phyloP scores from a whole-genome alignment of 768 basidiomycete genomes.

The Boletales sp. region DNA sequence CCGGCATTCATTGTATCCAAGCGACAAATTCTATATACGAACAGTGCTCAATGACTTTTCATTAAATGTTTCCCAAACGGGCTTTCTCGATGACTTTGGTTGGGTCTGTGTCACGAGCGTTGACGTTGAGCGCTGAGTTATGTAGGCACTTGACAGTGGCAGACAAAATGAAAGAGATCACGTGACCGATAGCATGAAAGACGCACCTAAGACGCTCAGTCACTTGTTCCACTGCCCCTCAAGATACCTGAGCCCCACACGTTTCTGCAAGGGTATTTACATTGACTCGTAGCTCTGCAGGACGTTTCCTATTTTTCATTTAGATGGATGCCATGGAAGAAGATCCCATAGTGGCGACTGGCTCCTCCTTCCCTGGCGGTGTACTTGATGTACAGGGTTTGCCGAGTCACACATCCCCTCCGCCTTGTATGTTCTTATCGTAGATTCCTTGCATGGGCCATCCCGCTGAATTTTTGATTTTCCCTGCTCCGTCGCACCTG shows the following conservation, averaged over 20 bases:
- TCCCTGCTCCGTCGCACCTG: background rate
- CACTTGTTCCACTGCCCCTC: conserved; percentile 17
- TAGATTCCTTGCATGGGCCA: background rate
- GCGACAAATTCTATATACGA: too few relatives aligned
- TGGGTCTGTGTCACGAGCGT: too few relatives aligned
- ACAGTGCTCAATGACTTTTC: too few relatives aligned
- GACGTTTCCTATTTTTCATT: background rate
- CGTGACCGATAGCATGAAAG: conserved; percentile 12
- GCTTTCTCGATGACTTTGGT: too few relatives aligned
- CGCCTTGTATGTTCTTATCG: conserved; percentile 18
- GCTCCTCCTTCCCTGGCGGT: conserved; percentile 19
- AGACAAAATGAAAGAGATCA: conserved; percentile 6
- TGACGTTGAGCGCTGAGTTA: too few relatives aligned
- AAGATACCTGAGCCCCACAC: conserved; percentile 19
- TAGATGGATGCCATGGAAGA: conserved; percentile 34
- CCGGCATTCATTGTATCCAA: too few relatives aligned
- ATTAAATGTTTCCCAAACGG: too few relatives aligned
- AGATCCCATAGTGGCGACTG: conserved; percentile 26
- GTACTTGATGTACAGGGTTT: conserved; percentile 16
- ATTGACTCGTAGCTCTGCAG: background rate
- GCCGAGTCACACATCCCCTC: conserved; percentile 11
- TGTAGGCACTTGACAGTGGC: background rate
- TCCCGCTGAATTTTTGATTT: conserved; percentile 9
- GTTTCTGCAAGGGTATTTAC: conserved; percentile 4
- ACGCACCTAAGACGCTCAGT: conserved; percentile 5